These are phyloP conservation scores for Venturia asperata DNA, from an alignment of 2,329 filamentous ascomycete genomes.

Conservation along the genomic window DNA sequence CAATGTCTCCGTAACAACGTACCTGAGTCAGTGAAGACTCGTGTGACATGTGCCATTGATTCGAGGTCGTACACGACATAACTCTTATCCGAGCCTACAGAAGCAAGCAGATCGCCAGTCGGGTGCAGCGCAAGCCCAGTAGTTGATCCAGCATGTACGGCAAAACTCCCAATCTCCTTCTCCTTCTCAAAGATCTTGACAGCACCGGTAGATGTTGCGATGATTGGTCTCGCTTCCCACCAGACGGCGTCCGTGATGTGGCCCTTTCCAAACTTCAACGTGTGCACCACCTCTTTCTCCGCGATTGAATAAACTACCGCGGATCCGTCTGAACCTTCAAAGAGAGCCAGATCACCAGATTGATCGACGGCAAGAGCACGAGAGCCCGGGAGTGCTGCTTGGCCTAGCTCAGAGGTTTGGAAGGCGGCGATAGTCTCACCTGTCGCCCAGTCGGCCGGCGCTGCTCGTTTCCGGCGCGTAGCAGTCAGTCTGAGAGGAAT, in stretches of 20 bases:
- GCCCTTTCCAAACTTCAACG: slow-evolving; percentile 48
- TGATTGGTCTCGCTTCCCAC: slow-evolving; percentile 60
- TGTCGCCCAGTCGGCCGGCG: slow-evolving; percentile 80
- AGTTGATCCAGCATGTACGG: slow-evolving; percentile 74
- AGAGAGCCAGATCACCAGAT: slow-evolving; percentile 58
- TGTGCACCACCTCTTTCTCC: slow-evolving; percentile 65
- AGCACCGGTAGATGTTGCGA: slow-evolving; percentile 67
- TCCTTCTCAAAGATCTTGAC: slow-evolving; percentile 75
- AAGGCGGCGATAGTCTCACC: slow-evolving; percentile 61
- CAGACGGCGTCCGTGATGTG: slow-evolving; percentile 62
- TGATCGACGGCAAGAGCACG: slow-evolving; percentile 52
- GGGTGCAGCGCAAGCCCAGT: slow-evolving; percentile 77
- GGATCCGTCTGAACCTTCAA: slow-evolving; percentile 68
- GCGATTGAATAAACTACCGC: slow-evolving; percentile 73
- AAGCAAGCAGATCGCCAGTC: slow-evolving; percentile 73
- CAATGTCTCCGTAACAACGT: slow-evolving; percentile 37
- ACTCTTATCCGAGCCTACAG: slow-evolving; percentile 85
- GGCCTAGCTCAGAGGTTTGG: slow-evolving; percentile 41
- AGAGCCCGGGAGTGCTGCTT: slow-evolving; percentile 54
- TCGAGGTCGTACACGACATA: slow-evolving; percentile 81
- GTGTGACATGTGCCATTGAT: slow-evolving; percentile 60
- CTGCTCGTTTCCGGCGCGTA: slow-evolving; percentile 78
- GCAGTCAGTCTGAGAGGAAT: slow-evolving; percentile 63
- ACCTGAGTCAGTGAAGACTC: slow-evolving; percentile 75
- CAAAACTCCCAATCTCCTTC: slow-evolving; percentile 60